Base-by-base conservation (phyloP, 2,329 filamentous ascomycete genomes). In the Talaromyces sp. region DNA sequence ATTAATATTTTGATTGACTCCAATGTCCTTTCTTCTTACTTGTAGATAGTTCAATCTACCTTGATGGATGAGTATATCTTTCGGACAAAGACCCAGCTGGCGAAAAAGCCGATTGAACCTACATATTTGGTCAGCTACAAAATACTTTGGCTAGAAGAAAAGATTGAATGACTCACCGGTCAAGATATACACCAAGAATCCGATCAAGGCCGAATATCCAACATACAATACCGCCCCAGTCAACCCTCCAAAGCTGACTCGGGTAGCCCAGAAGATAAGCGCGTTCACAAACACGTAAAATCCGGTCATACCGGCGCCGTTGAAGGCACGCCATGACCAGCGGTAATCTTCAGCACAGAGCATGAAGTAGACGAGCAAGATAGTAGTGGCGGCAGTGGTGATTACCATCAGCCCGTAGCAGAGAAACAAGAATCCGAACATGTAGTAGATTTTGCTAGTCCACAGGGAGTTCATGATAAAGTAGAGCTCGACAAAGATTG, bases 401-500 rank as follows among this genome's bases (percentile, higher is more conserved):
- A 97, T 90, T 71, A 98, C 92, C 93, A 99, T 97, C 59, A 99
- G 86, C 11, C 91, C 93, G 74, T 97, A 99, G 84, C 93, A 97
- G 64, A 99, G 85, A 84, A 99, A 99, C 41, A 99, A 83, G 84
- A 99, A 99, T 24, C 95, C 95, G 73, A 99, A 99, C 95, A 99
- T 99, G 85, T 99, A 99, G 84, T 99, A 99, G 70, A 99, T 95
- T 79, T 95, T 92, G 82, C 90, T 94, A 79, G 96, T 97, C 95
- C 95, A 99, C 75, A 99, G 94, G 31, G 92, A 96, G 80, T 90
- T 96, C 92, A 99, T 96, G 82, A 99, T 97, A 80, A 98, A 98
- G 84, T 97, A 98, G 2, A 99, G 88, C 81, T 99, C 95, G 56
- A 98, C 93, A 70, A 98, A 97, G 75, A 99, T 98, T 67, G 95